Percentiles rank a stretch among this genome's conserved stretches.
These are phyloP conservation scores for Colletotrichum euphorbiae DNA, from an alignment of 2,329 filamentous ascomycete genomes.

Conservation along the genomic window DNA sequence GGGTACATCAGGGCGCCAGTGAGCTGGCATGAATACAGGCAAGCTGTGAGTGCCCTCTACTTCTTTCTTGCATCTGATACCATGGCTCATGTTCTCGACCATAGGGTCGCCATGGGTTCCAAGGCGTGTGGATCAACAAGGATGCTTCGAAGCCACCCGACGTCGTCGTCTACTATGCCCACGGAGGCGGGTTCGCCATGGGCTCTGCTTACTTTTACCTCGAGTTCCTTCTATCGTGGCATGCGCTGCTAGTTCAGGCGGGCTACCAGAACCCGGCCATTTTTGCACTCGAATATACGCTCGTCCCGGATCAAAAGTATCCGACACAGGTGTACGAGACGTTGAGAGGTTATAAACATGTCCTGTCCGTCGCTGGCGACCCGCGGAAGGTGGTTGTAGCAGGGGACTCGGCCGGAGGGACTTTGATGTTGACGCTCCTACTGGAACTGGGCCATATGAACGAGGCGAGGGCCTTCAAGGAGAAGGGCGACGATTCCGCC, in stretches of 20 bases:
- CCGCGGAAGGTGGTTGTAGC: conserved; percentile 75
- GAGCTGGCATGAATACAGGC: conserved; percentile 67
- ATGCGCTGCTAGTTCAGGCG: conserved; percentile 70
- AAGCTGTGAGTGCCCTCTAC: conserved; percentile 55
- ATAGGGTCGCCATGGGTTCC: conserved; percentile 48
- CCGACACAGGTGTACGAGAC: conserved; percentile 80
- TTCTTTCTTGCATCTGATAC: not conserved
- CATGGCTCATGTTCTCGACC: conserved; percentile 2
- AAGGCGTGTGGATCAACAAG: conserved; percentile 77
- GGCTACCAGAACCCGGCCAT: conserved; percentile 82
- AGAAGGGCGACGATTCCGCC: conserved; percentile 25
- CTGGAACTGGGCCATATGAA: conserved; percentile 69
- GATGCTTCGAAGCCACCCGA: conserved; percentile 73
- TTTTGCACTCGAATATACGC: conserved; percentile 83
- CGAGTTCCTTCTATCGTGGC: conserved; percentile 82
- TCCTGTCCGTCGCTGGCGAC: conserved; percentile 68
- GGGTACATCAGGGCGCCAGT: conserved; percentile 73
- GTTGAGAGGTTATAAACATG: conserved; percentile 76
- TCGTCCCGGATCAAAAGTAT: conserved; percentile 80
- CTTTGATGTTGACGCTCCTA: conserved; percentile 78
- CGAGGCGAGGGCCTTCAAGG: conserved; percentile 40
- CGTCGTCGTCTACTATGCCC: conserved; percentile 83
- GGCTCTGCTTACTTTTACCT: conserved; percentile 86
- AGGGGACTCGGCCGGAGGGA: conserved; percentile 84
- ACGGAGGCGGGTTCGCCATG: conserved; percentile 88